Conservation (phyloP, 345 rosid species). For the Eutrema yunnanense region DNA sequence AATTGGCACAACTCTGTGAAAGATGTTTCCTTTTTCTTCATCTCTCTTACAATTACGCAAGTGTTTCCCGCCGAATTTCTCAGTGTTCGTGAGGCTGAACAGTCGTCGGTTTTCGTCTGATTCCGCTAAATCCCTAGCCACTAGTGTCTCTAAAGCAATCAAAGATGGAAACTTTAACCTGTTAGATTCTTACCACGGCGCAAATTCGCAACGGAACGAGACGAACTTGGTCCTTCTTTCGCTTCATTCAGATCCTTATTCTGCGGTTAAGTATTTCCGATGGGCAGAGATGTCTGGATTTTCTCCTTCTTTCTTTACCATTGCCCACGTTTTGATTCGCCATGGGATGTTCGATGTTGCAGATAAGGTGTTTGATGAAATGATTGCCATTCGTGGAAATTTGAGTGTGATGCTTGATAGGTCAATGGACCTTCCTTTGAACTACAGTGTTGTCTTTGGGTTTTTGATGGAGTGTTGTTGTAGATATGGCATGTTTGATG, state of each 20-base stretch:
- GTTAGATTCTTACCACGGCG: background rate
- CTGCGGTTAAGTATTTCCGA: conserved; percentile 23
- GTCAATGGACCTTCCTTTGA: background rate
- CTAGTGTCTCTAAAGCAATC: conserved; percentile 9
- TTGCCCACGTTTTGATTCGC: conserved; percentile 34
- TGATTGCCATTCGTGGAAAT: conserved; percentile 17
- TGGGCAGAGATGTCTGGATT: conserved; percentile 15
- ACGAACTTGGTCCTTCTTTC: conserved; percentile 17
- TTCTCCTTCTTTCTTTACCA: conserved; percentile 26
- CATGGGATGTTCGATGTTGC: conserved; percentile 33
- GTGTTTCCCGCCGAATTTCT: background rate
- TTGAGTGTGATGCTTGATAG: conserved; percentile 7
- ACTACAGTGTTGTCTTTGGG: conserved; percentile 14
- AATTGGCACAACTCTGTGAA: background rate
- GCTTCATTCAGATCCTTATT: conserved; percentile 23
- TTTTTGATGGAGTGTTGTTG: conserved; percentile 37
- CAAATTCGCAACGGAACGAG: conserved; percentile 6
- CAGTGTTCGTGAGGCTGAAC: background rate
- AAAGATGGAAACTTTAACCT: conserved; percentile 13
- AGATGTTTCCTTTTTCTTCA: conserved; percentile 5
- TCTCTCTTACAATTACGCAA: background rate
- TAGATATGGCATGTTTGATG: conserved; percentile 30
- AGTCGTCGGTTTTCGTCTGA: background rate
- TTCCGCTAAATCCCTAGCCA: background rate
- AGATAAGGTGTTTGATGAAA: conserved; percentile 35